Percentiles rank a stretch among this genome's conserved stretches.
phyloP scores from a whole-genome alignment of 2,329 filamentous ascomycete species.

The Dactylellina drechsleri region DNA sequence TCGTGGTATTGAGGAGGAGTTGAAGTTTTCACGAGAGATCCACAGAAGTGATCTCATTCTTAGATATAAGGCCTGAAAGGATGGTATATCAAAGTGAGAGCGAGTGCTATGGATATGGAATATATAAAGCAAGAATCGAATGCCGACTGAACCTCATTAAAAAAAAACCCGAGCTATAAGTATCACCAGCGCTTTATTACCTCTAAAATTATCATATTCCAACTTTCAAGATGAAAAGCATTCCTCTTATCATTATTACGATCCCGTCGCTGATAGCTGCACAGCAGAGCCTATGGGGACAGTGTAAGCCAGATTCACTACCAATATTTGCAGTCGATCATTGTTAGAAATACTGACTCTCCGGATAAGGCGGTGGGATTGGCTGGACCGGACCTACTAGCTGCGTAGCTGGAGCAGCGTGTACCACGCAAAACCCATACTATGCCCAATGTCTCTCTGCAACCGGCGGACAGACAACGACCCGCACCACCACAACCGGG shows the following conservation, averaged over 20 bases:
- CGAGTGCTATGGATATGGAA: too few species aligned
- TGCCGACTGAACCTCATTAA: too few species aligned
- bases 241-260: not conserved
- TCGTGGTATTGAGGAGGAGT: too few species aligned
- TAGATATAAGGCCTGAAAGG: too few species aligned
- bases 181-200: too few species aligned
- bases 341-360: not conserved
- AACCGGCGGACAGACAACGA: conserved; percentile 1
- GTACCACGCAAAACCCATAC: conserved; percentile 55
- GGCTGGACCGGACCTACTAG: conserved; percentile 55
- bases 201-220: too few species aligned
- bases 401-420: conserved; percentile 55
- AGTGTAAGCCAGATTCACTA: conserved; percentile 58
- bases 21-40: too few species aligned
- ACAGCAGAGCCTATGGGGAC: conserved; percentile 51
- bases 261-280: conserved; percentile 31
- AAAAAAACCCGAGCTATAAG: too few species aligned
- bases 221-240: conserved; percentile 1
- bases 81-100: too few species aligned
- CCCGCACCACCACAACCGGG: not conserved
- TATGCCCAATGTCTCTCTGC: conserved; percentile 58
- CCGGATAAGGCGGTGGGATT: conserved; percentile 64
- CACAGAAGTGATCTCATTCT: too few species aligned
- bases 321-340: not conserved
- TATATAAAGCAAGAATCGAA: too few species aligned